Base-by-base conservation (phyloP, 352 stramenopile species). In the Globisporangium cystogenes region DNA sequence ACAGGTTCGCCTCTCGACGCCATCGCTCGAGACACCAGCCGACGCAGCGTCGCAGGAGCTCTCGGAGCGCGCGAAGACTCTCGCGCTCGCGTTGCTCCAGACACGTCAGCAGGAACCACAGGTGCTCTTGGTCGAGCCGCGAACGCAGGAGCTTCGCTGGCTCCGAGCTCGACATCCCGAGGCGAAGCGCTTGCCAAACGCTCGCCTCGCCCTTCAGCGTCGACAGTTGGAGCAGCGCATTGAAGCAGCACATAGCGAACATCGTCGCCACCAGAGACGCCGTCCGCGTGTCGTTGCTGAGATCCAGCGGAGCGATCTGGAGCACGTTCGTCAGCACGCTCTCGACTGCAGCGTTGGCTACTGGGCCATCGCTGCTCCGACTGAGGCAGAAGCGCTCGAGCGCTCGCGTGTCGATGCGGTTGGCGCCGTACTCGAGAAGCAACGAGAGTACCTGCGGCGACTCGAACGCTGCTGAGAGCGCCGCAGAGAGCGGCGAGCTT, bases 401-500 rank as follows among this genome's bases (percentile, higher is more conserved):
- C 21, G 29, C 37, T 1, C 24, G 11, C 7, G 47, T 16, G n/a
- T n/a, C 35, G 15, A 76, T 18, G 27, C 55, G 21, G 3, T 58
- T 50, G 20, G 55, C 57, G 18, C 68, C 68, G 26, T 76, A 35
- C 2, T 41, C 20, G n/a, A 70, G 45, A 12, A 82, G 31, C 31
- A 64, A 50, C 21, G 52, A 7, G 15, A 78, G 31, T 29, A 68
- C 26, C 33, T 60, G 41, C 0, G 57, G 53, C 21, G 33, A 62
- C 26, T 31, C 23, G 7, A 8, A n/a, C 20, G 21, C 52, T 23
- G 50, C 50, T 58, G 35, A 42, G 46, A 82, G 40, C 1, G 66
- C 60, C 53, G 72, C 68, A 26, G 26, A 16, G 15, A 78, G 44
- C 12, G 65, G 51, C 15, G 21, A 29, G 26, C 24, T 37, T 18